These are phyloP conservation scores for Globisporangium mamillatum DNA, from an alignment of 352 stramenopile species.

Conservation along the genomic window DNA sequence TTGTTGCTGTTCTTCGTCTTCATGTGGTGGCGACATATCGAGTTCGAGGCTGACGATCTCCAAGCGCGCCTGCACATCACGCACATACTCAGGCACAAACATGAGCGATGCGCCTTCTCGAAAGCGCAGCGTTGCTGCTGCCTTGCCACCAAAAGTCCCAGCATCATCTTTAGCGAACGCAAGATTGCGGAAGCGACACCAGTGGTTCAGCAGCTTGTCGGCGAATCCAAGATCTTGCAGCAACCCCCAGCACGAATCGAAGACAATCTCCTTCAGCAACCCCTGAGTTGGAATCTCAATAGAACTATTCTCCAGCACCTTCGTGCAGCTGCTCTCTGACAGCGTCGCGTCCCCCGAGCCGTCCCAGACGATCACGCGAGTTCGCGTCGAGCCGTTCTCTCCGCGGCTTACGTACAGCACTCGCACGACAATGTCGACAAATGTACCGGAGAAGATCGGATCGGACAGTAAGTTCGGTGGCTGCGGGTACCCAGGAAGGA, in stretches of 20 bases:
- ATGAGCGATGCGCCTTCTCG: constrained; percentile 67
- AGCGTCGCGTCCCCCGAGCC: constrained; percentile 39
- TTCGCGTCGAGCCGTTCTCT: constrained; percentile 12
- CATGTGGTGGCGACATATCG: not conserved
- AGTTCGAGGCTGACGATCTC: not conserved
- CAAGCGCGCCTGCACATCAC: constrained; percentile 47
- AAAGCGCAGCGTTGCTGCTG: constrained; percentile 40
- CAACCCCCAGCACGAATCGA: constrained; percentile 67
- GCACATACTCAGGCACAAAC: constrained; percentile 42
- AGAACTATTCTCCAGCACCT: constrained; percentile 19
- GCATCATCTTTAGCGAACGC: constrained; percentile 32
- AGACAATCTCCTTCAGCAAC: constrained; percentile 56
- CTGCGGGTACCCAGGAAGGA: constrained; percentile 46
- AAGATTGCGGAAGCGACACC: constrained; percentile 78
- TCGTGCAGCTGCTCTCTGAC: constrained; percentile 17
- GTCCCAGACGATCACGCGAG: constrained; percentile 65
- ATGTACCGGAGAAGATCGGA: constrained; percentile 40
- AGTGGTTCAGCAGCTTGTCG: constrained; percentile 33
- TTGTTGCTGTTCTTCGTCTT: not conserved
- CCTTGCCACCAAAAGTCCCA: constrained; percentile 9
- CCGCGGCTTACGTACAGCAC: constrained; percentile 43
- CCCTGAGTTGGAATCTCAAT: constrained; percentile 30
- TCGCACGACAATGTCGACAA: constrained; percentile 62
- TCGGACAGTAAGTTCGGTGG: constrained; percentile 40
- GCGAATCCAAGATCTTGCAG: constrained; percentile 56